phyloP scores from a whole-genome alignment of 805 yeast species.

The Candida coquimbonensis region DNA sequence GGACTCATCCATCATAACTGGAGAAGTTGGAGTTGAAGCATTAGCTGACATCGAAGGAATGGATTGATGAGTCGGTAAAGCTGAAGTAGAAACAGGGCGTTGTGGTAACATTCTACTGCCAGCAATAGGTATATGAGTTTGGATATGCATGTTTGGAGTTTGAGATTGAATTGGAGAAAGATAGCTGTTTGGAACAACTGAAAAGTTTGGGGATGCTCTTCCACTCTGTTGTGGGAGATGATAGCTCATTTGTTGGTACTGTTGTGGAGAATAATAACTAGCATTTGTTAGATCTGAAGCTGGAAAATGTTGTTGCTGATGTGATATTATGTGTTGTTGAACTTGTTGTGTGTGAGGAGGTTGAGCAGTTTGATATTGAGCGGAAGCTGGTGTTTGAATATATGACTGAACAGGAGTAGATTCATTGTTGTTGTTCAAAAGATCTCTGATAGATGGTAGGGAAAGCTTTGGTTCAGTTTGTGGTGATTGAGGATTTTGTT shows the following conservation, averaged over 20 bases:
- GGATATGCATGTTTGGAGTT: no score
- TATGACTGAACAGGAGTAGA: not conserved
- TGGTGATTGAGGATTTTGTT: not conserved
- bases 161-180: not conserved
- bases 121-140: no score
- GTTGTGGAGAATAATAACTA: not conserved
- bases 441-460: slow-evolving; percentile 8
- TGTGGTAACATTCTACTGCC: no score
- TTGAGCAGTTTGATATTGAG: not conserved
- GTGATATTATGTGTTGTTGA: not conserved
- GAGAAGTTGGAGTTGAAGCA: slow-evolving; percentile 4
- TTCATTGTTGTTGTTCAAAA: slow-evolving; percentile 1
- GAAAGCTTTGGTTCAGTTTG: slow-evolving; percentile 2
- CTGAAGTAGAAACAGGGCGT: no score
- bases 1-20: slow-evolving; percentile 6
- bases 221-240: slow-evolving; percentile 2
- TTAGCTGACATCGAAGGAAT: not conserved
- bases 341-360: not conserved
- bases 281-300: not conserved
- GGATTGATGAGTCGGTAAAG: not conserved
- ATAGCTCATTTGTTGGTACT: not conserved
- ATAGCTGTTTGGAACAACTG: not conserved
- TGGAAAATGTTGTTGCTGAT: not conserved
- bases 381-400: not conserved
- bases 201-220: not conserved